Percentiles rank a stretch among this genome's conserved stretches.
These are phyloP conservation scores for Iodosphaeria phyllophila DNA, from an alignment of 2,329 filamentous ascomycete species.

Conservation along the genomic window DNA sequence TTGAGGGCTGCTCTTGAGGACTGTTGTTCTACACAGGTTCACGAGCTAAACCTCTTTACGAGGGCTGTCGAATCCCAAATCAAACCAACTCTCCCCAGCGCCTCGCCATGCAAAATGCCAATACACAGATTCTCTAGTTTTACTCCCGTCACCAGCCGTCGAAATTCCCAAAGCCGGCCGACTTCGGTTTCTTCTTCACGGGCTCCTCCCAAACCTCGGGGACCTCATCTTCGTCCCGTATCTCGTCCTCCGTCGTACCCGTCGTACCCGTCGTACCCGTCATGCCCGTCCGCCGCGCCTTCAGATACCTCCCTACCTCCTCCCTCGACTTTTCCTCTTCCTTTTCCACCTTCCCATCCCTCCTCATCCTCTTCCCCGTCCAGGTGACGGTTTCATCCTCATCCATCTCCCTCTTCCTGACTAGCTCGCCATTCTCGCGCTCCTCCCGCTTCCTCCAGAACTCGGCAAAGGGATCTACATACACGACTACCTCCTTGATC, in stretches of 20 bases:
- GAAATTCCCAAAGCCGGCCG: constrained; percentile 82
- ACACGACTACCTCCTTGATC: constrained; percentile 70
- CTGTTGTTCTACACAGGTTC: too few relatives aligned
- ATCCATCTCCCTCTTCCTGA: constrained; percentile 42
- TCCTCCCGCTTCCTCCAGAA: constrained; percentile 61
- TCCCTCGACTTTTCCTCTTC: constrained; percentile 24
- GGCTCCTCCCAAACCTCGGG: constrained; percentile 52
- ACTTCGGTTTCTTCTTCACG: constrained; percentile 62
- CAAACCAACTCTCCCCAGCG: too few relatives aligned
- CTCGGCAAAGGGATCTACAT: constrained; percentile 89
- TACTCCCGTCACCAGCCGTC: constrained; percentile 60
- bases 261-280: too few relatives aligned
- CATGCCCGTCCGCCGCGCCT: constrained; percentile 26
- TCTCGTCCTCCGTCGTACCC: constrained; percentile 32
- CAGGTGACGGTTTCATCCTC: constrained; percentile 87
- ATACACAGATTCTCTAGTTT: too few relatives aligned
- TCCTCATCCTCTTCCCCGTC: constrained; percentile 80
- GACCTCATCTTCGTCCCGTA: constrained; percentile 39
- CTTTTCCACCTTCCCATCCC: constrained; percentile 37
- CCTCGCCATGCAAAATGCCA: too few relatives aligned
- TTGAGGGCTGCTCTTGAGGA: too few relatives aligned
- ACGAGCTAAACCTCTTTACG: too few relatives aligned
- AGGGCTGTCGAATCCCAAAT: too few relatives aligned
- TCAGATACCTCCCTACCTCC: constrained; percentile 77
- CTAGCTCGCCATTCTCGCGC: constrained; percentile 37